These are phyloP conservation scores for Phtheirospermum japonicum DNA, from an alignment of 257 asterid species.

Conservation along the genomic window DNA sequence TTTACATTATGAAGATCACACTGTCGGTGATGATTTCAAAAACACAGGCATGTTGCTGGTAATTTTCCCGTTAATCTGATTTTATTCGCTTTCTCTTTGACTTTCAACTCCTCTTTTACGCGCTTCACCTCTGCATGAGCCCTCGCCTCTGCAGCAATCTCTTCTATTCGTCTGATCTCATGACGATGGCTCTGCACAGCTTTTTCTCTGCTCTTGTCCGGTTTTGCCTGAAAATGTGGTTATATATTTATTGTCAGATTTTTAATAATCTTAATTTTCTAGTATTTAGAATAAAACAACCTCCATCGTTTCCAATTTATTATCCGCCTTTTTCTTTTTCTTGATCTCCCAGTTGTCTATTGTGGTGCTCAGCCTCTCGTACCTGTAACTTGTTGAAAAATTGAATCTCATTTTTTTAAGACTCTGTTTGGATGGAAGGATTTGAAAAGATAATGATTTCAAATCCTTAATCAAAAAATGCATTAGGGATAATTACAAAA, in stretches of 20 bases:
- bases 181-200: conserved; percentile 26
- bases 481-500: too few species aligned
- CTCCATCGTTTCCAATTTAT: conserved; percentile 24
- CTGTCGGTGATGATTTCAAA: conserved; percentile 11
- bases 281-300: conserved; percentile 18
- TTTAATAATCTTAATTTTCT: not conserved
- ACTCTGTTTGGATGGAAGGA: too few species aligned
- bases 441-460: not conserved
- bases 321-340: conserved; percentile 35
- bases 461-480: too few species aligned
- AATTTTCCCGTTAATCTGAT: conserved; percentile 40
- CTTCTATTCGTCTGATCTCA: conserved; percentile 34
- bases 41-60: conserved; percentile 34
- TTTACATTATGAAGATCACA: not conserved
- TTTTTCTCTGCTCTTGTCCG: conserved; percentile 24
- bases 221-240: not conserved
- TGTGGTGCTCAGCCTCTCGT: conserved; percentile 29
- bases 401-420: not conserved
- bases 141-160: conserved; percentile 39
- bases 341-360: conserved; percentile 39
- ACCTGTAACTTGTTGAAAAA: conserved; percentile 26
- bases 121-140: conserved; percentile 36
- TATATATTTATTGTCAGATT: not conserved
- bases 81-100: conserved; percentile 37
- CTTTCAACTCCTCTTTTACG: conserved; percentile 37